A percentile compares a stretch with the other conserved stretches of the same genome.
Evolutionary conservation across 768 basidiomycete genomes (phyloP).

Genomic region (Tubosaeta brunneosetosa): DNA sequence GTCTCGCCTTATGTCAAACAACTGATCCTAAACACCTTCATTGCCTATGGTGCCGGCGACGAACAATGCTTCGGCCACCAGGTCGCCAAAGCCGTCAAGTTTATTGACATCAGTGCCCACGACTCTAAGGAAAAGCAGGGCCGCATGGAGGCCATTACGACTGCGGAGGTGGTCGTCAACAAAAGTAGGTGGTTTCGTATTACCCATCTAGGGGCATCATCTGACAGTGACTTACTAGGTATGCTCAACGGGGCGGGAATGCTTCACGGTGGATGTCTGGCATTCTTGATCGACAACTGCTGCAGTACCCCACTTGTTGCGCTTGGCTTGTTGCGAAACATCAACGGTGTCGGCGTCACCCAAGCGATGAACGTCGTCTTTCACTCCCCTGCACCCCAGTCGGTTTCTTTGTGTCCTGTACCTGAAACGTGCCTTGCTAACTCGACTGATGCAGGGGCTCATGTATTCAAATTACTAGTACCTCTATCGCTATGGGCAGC

Average conservation of each 20-base stretch:
- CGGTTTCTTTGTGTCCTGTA: conserved; percentile 24
- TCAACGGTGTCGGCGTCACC: conserved; percentile 72
- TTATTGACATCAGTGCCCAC: conserved; percentile 54
- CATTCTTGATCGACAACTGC: conserved; percentile 73
- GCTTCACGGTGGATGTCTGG: conserved; percentile 72
- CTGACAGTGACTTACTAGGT: conserved; percentile 32
- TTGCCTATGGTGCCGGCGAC: conserved; percentile 65
- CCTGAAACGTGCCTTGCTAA: conserved; percentile 3
- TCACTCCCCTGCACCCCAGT: conserved; percentile 64
- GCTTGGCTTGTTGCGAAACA: conserved; percentile 53
- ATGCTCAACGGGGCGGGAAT: conserved; percentile 76
- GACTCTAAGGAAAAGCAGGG: conserved; percentile 44
- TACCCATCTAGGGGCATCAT: not conserved
- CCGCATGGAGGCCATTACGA: conserved; percentile 54
- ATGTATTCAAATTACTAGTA: conserved; percentile 54
- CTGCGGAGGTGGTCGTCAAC: conserved; percentile 58
- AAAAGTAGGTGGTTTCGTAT: conserved; percentile 42
- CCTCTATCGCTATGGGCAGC: conserved; percentile 62
- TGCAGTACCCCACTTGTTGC: conserved; percentile 65
- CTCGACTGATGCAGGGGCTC: conserved; percentile 43
- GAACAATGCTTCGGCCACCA: conserved; percentile 57
- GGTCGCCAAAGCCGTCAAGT: conserved; percentile 56
- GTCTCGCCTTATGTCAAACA: conserved; percentile 60
- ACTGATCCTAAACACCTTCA: conserved; percentile 62
- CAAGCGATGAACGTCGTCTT: conserved; percentile 67